Conservation (phyloP, 2,329 filamentous ascomycete species). For the Leptographium galeiforme region DNA sequence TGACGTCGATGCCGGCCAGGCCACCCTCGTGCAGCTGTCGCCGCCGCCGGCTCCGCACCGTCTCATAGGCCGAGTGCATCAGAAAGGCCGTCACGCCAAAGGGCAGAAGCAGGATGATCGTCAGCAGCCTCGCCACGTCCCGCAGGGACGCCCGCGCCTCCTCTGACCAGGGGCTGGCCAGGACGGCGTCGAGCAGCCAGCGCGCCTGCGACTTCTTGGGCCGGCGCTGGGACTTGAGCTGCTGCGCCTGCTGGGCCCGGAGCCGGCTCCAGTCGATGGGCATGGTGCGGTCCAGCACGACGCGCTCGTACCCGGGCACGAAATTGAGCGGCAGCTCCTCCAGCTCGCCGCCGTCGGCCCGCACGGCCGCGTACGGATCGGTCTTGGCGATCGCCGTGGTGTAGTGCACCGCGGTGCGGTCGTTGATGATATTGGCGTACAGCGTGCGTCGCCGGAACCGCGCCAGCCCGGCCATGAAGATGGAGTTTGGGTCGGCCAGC, state of each 20-base stretch:
- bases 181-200: slow-evolving; percentile 1
- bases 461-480: slow-evolving; percentile 70
- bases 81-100: slow-evolving; percentile 60
- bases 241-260: background rate
- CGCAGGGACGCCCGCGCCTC: slow-evolving; percentile 6
- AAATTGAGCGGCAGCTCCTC: slow-evolving; percentile 60
- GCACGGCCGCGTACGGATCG: slow-evolving; percentile 51
- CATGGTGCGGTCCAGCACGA: slow-evolving; percentile 56
- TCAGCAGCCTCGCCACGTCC: slow-evolving; percentile 34
- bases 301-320: slow-evolving; percentile 56
- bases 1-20: slow-evolving; percentile 50
- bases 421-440: slow-evolving; percentile 81
- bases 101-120: slow-evolving; percentile 59
- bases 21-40: slow-evolving; percentile 66
- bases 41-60: slow-evolving; percentile 56
- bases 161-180: slow-evolving; percentile 7
- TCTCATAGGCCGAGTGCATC: slow-evolving; percentile 64
- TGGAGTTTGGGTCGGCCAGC: slow-evolving; percentile 68
- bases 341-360: slow-evolving; percentile 28
- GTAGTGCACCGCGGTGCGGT: slow-evolving; percentile 69
- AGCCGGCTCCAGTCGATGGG: slow-evolving; percentile 29
- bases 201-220: background rate
- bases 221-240: background rate
- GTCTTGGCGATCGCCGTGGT: slow-evolving; percentile 65
- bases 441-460: slow-evolving; percentile 64